phyloP scores from a whole-genome alignment of 371 early-diverging fungal species.

The Mortierella sp. region DNA sequence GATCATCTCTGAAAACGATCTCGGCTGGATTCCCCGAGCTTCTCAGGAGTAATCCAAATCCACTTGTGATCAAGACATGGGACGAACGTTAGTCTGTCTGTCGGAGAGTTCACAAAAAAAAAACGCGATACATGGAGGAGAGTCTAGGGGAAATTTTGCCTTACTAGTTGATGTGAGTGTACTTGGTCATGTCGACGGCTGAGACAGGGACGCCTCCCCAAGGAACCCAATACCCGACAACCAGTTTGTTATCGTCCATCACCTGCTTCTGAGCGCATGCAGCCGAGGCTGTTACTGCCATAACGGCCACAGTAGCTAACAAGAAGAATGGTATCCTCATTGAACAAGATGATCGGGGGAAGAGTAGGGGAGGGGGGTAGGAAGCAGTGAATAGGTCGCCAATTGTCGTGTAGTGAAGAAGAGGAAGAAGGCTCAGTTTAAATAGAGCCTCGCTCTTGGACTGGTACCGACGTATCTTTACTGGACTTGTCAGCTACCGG shows the following conservation, averaged over 20 bases:
- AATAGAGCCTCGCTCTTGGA: no score
- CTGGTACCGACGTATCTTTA: no score
- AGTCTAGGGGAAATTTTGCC: slow-evolving; percentile 27
- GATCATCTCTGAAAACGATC: slow-evolving; percentile 52
- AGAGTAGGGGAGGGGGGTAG: no score
- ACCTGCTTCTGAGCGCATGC: slow-evolving; percentile 40
- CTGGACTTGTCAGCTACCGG: no score
- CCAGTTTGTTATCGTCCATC: slow-evolving; percentile 27
- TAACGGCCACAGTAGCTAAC: no score
- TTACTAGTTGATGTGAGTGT: slow-evolving; percentile 74
- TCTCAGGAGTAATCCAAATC: slow-evolving; percentile 53
- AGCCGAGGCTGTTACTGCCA: no score
- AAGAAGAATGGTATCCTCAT: no score
- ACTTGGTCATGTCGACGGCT: slow-evolving; percentile 62
- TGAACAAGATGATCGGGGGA: no score
- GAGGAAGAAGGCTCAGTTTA: no score
- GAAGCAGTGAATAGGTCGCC: no score
- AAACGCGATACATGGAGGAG: neutral
- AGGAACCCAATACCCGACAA: slow-evolving; percentile 69
- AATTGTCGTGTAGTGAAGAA: no score
- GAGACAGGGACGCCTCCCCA: slow-evolving; percentile 71
- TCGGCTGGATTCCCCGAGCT: slow-evolving; percentile 34
- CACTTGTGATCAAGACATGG: neutral
- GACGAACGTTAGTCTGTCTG: no score
- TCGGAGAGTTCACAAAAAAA: neutral